phyloP scores from a whole-genome alignment of 2,329 filamentous ascomycete genomes.

The Colletotrichum lini region DNA sequence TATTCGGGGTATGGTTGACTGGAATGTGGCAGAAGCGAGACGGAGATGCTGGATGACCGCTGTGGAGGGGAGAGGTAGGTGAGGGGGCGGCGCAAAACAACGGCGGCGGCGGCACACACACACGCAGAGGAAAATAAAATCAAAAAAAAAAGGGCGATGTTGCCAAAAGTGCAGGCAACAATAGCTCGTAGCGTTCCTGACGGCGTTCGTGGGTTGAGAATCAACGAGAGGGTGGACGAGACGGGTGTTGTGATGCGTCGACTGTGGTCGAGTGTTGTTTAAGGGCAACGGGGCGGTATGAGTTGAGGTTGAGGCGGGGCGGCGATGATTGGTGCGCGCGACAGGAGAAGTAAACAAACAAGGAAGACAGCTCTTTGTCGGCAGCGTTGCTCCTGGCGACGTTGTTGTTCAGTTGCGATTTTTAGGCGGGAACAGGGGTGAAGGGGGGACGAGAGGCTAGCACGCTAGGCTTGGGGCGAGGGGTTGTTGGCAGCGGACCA shows the following conservation, averaged over 20 bases:
- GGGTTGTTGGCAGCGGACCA: constrained; percentile 27
- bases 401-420: constrained; percentile 34
- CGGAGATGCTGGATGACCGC: constrained; percentile 15
- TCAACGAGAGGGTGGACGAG: constrained; percentile 31
- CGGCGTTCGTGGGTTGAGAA: constrained; percentile 39
- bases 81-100: constrained; percentile 35
- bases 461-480: constrained; percentile 22
- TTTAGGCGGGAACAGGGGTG: constrained; percentile 18
- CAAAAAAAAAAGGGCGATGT: constrained; percentile 29
- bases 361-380: constrained; percentile 42
- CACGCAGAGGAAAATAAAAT: constrained; percentile 19
- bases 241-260: constrained; percentile 25
- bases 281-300: constrained; percentile 39
- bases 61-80: constrained; percentile 8
- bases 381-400: constrained; percentile 43
- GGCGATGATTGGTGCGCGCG: constrained; percentile 44
- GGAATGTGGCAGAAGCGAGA: constrained; percentile 35
- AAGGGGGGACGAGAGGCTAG: background rate
- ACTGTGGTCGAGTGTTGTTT: constrained; percentile 44
- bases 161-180: constrained; percentile 34
- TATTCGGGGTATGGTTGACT: constrained; percentile 10
- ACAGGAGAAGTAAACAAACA: constrained; percentile 44
- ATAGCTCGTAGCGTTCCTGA: constrained; percentile 41
- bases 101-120: constrained; percentile 32
- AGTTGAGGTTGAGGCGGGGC: constrained; percentile 40